Base-by-base conservation (phyloP, 2,329 filamentous ascomycete genomes). In the Rutstroemia sydowiana region DNA sequence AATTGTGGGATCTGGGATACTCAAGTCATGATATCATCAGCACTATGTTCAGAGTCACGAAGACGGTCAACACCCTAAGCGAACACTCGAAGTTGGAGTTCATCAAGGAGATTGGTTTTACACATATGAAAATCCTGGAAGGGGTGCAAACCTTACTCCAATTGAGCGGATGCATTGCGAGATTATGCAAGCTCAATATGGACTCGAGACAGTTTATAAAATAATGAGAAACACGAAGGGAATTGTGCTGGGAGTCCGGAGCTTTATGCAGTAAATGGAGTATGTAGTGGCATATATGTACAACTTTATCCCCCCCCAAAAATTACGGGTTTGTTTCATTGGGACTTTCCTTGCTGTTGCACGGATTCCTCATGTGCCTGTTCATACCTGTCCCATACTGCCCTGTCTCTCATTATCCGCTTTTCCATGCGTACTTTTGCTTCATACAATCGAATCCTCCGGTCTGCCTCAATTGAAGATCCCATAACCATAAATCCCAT, bases 21-120 rank as follows among this genome's bases (percentile, higher is more conserved):
- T 95, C 89, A n/a, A 95, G 89, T 62, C 92, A 98, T 72, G 93
- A 98, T 69, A 95, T 98, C 62, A 95, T 98, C 69, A 95, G 87
- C 71, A 98, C 92, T 56, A 98, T 98, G 93, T 97, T 98, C 76
- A 85, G 86, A 65, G 93, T 98, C 55, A 97, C 93, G 42, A 98
- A 97, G 75, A 95, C 90, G 1, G 90, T 97, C 54, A 87, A 88
- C 2, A 89, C 86, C 1, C 73, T 98, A 52, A 93, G 89, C 60
- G 93, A 98, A 71, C 90, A 97, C 69, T 84, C 90, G 14, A 96
- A 96, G 73, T 75, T 98, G 56, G 92, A 97, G 67, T 98, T 97
- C 63, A 95, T 97, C 72, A 92, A 90, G 72, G 93, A 96, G 72
- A 98, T 98, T 69, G 93, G 93, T 48, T 97, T 97, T 70, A 95